phyloP scores from a whole-genome alignment of 1,139 yeast species.

The Geotrichum macrosporum region DNA sequence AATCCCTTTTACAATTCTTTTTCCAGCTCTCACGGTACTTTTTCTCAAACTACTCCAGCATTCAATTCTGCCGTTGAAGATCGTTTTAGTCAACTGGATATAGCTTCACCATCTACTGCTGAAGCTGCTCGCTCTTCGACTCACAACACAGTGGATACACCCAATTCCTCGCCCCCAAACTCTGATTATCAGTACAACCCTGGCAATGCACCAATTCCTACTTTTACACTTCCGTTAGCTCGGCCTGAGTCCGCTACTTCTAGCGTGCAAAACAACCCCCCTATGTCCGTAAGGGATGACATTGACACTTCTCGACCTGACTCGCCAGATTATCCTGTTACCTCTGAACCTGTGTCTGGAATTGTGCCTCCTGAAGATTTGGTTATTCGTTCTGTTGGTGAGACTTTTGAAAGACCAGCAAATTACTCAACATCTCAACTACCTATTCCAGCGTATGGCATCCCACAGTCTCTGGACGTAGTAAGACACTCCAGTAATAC shows the following conservation, averaged over 20 bases:
- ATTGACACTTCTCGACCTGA: constrained; percentile 60
- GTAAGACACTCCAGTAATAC: constrained; percentile 5
- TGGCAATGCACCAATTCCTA: constrained; percentile 36
- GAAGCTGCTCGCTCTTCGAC: constrained; percentile 41
- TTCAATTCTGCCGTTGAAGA: constrained; percentile 29
- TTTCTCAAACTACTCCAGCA: constrained; percentile 6
- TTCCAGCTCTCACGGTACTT: constrained; percentile 3
- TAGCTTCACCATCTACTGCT: constrained; percentile 32
- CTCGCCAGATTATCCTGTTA: constrained; percentile 41
- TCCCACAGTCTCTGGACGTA: constrained; percentile 2
- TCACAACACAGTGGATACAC: constrained; percentile 47
- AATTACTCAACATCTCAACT: constrained; percentile 4
- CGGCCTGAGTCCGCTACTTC: constrained; percentile 82
- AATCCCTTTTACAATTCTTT: constrained; percentile 18
- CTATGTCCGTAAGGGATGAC: constrained; percentile 81
- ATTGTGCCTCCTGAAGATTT: constrained; percentile 32
- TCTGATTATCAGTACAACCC: constrained; percentile 40
- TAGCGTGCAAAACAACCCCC: constrained; percentile 87
- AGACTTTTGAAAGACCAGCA: neutral
- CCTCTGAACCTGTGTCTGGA: constrained; percentile 35
- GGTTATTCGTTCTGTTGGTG: constrained; percentile 15
- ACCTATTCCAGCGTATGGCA: constrained; percentile 12
- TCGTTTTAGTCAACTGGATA: constrained; percentile 30
- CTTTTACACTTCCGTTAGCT: constrained; percentile 48
- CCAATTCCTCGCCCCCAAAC: constrained; percentile 53